Evolutionary conservation across 768 basidiomycete genomes (phyloP).

Genomic region (Leucosporidium creatinivorum): DNA sequence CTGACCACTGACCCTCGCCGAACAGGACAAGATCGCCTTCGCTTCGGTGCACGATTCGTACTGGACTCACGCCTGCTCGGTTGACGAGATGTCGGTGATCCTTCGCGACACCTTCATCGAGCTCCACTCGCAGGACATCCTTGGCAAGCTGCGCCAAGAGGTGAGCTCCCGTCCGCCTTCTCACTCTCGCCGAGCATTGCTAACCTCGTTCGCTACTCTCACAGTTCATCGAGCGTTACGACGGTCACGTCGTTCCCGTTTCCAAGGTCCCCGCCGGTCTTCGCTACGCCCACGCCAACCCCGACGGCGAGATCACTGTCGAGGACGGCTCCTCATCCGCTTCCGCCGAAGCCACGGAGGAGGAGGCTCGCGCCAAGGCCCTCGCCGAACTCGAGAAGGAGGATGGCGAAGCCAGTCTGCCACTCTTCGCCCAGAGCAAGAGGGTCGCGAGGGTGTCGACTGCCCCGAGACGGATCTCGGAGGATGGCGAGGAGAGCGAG

Average conservation of each 20-base stretch:
- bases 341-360: background rate
- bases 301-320: background rate
- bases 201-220: background rate
- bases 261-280: slow-evolving; percentile 32
- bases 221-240: slow-evolving; percentile 71
- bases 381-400: slow-evolving; percentile 9
- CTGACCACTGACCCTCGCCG: slow-evolving; percentile 13
- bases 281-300: background rate
- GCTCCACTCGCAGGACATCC: slow-evolving; percentile 78
- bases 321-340: background rate
- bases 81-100: slow-evolving; percentile 78
- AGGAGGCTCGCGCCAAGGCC: background rate
- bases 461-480: no score
- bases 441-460: slow-evolving; percentile 2
- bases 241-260: slow-evolving; percentile 45
- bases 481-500: background rate
- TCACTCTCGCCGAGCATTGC: no score
- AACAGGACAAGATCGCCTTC: slow-evolving; percentile 67
- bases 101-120: slow-evolving; percentile 92
- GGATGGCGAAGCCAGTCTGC: slow-evolving; percentile 10
- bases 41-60: slow-evolving; percentile 98
- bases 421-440: slow-evolving; percentile 16
- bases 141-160: slow-evolving; percentile 64
- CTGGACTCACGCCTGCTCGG: slow-evolving; percentile 87
- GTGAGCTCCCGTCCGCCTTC: slow-evolving; percentile 45